phyloP scores from a whole-genome alignment of 352 stramenopile species.

The Phytophthora litchii region DNA sequence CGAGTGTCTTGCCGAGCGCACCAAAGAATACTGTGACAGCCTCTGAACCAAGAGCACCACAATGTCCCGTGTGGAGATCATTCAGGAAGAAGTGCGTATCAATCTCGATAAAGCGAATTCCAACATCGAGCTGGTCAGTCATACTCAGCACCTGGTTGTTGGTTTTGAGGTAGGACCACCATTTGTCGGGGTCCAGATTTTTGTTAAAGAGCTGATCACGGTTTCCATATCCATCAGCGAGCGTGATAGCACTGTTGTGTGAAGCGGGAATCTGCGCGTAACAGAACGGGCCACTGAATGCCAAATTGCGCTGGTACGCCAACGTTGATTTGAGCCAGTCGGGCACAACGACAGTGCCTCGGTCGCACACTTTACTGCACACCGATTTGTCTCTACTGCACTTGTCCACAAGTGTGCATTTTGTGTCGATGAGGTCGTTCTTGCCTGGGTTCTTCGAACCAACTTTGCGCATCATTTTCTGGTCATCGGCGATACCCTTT shows the following conservation, averaged over 20 bases:
- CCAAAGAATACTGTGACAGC: constrained; percentile 41
- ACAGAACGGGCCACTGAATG: constrained; percentile 51
- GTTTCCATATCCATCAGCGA: constrained; percentile 69
- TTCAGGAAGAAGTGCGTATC: constrained; percentile 63
- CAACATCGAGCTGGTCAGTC: constrained; percentile 67
- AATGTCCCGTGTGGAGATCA: constrained; percentile 65
- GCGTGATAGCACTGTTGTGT: constrained; percentile 75
- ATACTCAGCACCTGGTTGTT: constrained; percentile 74
- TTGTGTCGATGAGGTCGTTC: constrained; percentile 46
- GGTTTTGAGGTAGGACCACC: constrained; percentile 66
- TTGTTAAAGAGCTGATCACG: constrained; percentile 67
- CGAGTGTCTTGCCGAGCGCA: constrained; percentile 43
- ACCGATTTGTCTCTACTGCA: constrained; percentile 49
- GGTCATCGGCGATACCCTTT: constrained; percentile 32
- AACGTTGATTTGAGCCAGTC: constrained; percentile 51
- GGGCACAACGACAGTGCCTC: constrained; percentile 39
- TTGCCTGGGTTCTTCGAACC: constrained; percentile 48
- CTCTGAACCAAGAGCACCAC: constrained; percentile 45
- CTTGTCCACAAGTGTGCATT: constrained; percentile 46
- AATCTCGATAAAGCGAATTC: constrained; percentile 67
- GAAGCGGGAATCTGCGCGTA: constrained; percentile 54
- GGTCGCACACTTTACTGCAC: constrained; percentile 56
- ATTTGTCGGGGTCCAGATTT: constrained; percentile 47
- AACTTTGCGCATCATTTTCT: constrained; percentile 26
- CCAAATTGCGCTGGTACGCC: constrained; percentile 58